Evolutionary conservation across 2,329 filamentous ascomycete species (phyloP).

Genomic region (Biscogniauxia mediterranea): DNA sequence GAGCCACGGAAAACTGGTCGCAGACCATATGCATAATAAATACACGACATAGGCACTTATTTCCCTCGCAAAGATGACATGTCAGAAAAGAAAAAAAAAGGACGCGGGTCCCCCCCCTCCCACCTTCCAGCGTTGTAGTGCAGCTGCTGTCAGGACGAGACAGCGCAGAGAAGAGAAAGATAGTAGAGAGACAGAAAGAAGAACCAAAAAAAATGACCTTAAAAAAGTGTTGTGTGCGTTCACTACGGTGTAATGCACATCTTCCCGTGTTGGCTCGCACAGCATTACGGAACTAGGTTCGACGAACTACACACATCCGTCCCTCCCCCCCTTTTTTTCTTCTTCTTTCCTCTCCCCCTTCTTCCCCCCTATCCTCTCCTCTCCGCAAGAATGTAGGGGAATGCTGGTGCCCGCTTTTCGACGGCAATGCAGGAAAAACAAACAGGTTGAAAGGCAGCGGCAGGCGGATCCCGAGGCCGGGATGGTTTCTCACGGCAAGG

Average conservation of each 20-base stretch:
- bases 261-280: neutral
- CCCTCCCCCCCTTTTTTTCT: neutral
- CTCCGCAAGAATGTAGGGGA: neutral
- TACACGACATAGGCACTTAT: neutral
- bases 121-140: neutral
- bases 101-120: neutral
- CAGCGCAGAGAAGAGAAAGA: neutral
- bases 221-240: neutral
- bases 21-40: neutral
- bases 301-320: neutral
- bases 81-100: neutral
- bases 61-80: neutral
- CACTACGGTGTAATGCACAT: neutral
- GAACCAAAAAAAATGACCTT: neutral
- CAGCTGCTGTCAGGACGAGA: neutral
- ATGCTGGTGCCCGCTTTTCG: neutral
- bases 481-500: neutral
- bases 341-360: neutral
- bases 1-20: constrained; percentile 15
- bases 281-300: neutral
- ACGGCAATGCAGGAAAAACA: neutral
- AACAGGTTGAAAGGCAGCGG: neutral
- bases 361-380: neutral
- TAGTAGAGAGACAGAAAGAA: neutral
- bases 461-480: neutral